Evolutionary conservation across 805 yeast genomes (phyloP), one percentile per base, ranked within the genome.

Genomic region (Ogataea paraovalis): DNA sequence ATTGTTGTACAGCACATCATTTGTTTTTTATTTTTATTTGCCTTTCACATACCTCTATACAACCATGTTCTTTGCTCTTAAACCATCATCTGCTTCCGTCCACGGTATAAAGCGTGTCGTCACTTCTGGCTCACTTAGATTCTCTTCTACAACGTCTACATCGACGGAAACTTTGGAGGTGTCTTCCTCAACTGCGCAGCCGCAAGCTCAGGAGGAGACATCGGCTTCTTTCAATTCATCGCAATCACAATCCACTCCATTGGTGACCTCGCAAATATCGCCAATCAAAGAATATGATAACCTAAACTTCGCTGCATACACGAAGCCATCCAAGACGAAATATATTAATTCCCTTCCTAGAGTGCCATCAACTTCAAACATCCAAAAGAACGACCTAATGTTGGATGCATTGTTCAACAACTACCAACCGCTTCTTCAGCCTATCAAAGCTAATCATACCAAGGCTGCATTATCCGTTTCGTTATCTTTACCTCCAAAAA

Each of bases 291-390:
- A 23, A 9, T 33, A 30, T 13, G 50, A 45, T 41, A 41, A 46
- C 32, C 21, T 34, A 21, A 47, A 30, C 18, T 23, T 27, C 33
- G 25, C 48, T 10, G 37, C 49, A 19, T 45, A 27, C 46, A 48
- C 43, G 16, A 34, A 45, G 5, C 46, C 56, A 13, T 58, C 53
- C 45, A 59, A 55, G 47, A 34, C 38, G 4, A 55, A 56, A 42
- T 56, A 60, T 50, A 51, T 63, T 39, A 57, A 58, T 34, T 53
- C 64, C 2, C 56, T 64, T 36, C 68, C 68, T n/a, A 53, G 64
- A 30, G 69, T 66, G 13, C 68, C 69, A 18, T 53, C 50, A 16
- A 66, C 69, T 2, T 55, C 54, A 36, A 62, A 64, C 47, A 65
- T 66, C 32, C 61, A 56, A 34, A 57, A 60, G 32, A 60, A 55